Percentiles rank a stretch among this genome's conserved stretches.
Conservation (phyloP, 2,329 filamentous ascomycete genomes). For the Cercospora sp. region DNA sequence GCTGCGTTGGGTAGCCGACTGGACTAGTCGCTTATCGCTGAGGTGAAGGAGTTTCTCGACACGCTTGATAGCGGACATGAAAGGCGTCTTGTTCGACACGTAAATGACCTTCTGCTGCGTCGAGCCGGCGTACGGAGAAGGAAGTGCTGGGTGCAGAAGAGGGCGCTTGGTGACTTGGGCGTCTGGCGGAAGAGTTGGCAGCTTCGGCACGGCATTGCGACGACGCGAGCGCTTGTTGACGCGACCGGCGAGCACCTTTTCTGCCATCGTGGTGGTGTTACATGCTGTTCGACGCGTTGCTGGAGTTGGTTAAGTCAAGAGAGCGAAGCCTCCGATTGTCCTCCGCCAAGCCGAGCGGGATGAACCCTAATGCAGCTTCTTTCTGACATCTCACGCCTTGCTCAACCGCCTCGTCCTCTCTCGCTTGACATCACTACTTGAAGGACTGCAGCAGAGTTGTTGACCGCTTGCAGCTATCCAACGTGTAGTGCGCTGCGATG, state of each 20-base stretch:
- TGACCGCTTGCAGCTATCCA: background rate
- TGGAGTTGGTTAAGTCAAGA: background rate
- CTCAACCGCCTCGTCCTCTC: background rate
- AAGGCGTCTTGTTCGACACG: constrained; percentile 64
- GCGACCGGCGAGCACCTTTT: constrained; percentile 3
- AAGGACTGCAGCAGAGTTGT: background rate
- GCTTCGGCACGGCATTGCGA: background rate
- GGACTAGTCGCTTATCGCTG: constrained; percentile 53
- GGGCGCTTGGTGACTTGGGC: constrained; percentile 55
- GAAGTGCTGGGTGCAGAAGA: constrained; percentile 57
- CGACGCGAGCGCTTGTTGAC: constrained; percentile 4
- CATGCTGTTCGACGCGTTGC: background rate
- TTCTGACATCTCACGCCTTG: background rate
- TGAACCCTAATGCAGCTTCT: background rate
- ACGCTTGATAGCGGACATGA: constrained; percentile 67
- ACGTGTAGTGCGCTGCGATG: background rate
- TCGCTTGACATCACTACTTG: background rate
- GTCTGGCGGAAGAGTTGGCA: constrained; percentile 14
- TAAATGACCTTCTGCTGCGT: constrained; percentile 61
- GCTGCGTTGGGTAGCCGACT: constrained; percentile 41
- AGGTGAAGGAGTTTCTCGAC: constrained; percentile 63
- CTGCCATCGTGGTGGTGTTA: background rate
- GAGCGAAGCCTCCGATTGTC: background rate
- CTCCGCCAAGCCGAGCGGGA: background rate
- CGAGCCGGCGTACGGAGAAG: constrained; percentile 55